A percentile compares a stretch with the other conserved stretches of the same genome.
Conservation (phyloP, 371 early-diverging fungal species). For the Phascolomyces articulosus region DNA sequence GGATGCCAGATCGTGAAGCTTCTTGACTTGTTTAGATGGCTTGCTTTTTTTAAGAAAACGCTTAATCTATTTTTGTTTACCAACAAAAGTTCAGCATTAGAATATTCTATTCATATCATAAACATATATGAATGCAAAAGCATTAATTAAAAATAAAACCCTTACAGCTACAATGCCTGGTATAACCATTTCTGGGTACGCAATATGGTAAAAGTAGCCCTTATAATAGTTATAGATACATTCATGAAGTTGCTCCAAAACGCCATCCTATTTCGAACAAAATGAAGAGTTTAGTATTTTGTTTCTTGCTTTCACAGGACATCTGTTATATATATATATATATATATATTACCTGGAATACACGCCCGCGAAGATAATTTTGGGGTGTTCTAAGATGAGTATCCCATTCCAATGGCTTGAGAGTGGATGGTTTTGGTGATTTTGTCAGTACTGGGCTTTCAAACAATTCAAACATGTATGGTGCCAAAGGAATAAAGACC, state of each 20-base stretch:
- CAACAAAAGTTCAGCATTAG: not conserved
- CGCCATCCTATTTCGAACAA: conserved; percentile 55
- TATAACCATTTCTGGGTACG: conserved; percentile 88
- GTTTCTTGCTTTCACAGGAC: no score
- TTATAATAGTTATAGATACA: conserved; percentile 76
- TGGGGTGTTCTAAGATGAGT: conserved; percentile 77
- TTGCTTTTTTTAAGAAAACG: conserved; percentile 62
- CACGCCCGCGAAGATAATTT: conserved; percentile 77
- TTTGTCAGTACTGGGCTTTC: conserved; percentile 57
- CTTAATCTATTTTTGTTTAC: conserved; percentile 41
- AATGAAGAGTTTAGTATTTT: not conserved
- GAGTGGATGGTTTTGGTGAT: conserved; percentile 70
- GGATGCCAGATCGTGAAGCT: conserved; percentile 75
- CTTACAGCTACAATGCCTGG: conserved; percentile 72
- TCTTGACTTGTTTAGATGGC: conserved; percentile 34
- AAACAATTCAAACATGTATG: conserved; percentile 80
- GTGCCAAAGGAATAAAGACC: conserved; percentile 84
- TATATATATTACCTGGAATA: conserved; percentile 64
- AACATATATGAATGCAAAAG: no score
- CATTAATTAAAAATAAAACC: not conserved
- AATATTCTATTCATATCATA: no score
- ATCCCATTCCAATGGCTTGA: conserved; percentile 83
- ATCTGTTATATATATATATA: no score
- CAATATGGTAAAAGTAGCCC: conserved; percentile 69
- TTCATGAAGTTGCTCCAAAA: conserved; percentile 75